phyloP scores from a whole-genome alignment of 1,284 basidiomycete genomes.

The Moniliophthora roreri region DNA sequence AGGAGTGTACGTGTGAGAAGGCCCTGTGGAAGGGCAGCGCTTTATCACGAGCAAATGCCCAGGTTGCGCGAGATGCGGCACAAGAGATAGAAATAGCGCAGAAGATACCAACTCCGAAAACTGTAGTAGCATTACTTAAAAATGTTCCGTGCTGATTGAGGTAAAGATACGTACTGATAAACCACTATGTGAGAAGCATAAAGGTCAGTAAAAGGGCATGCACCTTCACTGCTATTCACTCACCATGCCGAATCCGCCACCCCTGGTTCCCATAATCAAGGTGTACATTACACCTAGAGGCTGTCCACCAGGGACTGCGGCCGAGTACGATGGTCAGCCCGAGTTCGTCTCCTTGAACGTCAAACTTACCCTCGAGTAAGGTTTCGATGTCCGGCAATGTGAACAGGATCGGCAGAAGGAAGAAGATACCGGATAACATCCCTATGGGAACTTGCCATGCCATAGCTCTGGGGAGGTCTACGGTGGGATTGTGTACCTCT shows the following conservation, averaged over 20 bases:
- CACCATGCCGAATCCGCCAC: slow-evolving; percentile 64
- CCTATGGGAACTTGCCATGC: slow-evolving; percentile 65
- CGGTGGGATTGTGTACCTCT: slow-evolving; percentile 58
- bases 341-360: neutral
- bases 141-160: neutral
- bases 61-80: slow-evolving; percentile 66
- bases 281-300: slow-evolving; percentile 68
- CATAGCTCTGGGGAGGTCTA: slow-evolving; percentile 60
- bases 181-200: neutral
- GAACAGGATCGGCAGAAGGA: slow-evolving; percentile 70
- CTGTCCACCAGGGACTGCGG: slow-evolving; percentile 55
- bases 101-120: slow-evolving; percentile 55
- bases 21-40: slow-evolving; percentile 58
- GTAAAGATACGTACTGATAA: neutral
- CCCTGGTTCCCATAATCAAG: slow-evolving; percentile 58
- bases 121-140: slow-evolving; percentile 21
- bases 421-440: slow-evolving; percentile 54
- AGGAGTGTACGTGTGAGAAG: slow-evolving; percentile 47
- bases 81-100: slow-evolving; percentile 63
- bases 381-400: slow-evolving; percentile 57
- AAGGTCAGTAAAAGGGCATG: neutral
- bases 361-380: slow-evolving; percentile 46
- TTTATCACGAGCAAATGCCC: slow-evolving; percentile 70
- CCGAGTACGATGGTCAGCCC: neutral
- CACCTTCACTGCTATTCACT: too few species aligned